Evolutionary conservation across 1,284 basidiomycete genomes (phyloP).

Genomic region (Hemileccinum hortonii): DNA sequence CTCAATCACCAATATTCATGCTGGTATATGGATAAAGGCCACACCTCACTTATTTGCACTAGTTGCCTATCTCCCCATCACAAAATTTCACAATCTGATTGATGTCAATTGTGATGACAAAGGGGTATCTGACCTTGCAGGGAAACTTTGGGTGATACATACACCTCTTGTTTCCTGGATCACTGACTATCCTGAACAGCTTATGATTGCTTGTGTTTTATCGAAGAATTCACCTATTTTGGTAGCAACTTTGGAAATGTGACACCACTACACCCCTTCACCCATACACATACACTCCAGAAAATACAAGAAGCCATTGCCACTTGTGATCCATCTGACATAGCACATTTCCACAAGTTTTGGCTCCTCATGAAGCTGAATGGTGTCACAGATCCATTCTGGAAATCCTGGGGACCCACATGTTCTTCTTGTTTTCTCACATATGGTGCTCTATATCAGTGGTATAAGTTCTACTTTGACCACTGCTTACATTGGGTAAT

Average conservation of each 20-base stretch:
- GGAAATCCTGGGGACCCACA: slow-evolving; percentile 9
- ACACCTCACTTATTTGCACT: slow-evolving; percentile 10
- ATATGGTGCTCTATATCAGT: slow-evolving; percentile 13
- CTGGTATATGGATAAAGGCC: slow-evolving; percentile 8
- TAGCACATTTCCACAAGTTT: slow-evolving; percentile 4
- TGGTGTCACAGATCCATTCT: slow-evolving; percentile 9
- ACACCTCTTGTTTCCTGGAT: slow-evolving; percentile 11
- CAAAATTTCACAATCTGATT: slow-evolving; percentile 11
- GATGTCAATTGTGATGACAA: accelerated
- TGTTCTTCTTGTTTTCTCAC: slow-evolving; percentile 15
- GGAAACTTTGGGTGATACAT: slow-evolving; percentile 1
- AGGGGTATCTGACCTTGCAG: slow-evolving; percentile 8
- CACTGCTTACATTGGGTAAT: neutral
- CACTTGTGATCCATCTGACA: slow-evolving; percentile 2
- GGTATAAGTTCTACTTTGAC: slow-evolving; percentile 11
- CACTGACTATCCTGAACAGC: slow-evolving; percentile 10
- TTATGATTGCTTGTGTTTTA: neutral
- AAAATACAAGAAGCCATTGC: neutral
- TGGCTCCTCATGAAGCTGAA: neutral
- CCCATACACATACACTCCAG: neutral
- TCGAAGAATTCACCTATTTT: slow-evolving; percentile 6
- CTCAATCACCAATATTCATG: slow-evolving; percentile 15
- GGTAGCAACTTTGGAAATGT: slow-evolving; percentile 6
- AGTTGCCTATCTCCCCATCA: slow-evolving; percentile 8
- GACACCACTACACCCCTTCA: neutral